A percentile compares a stretch with the other conserved stretches of the same genome.
Conservation (phyloP, 2,329 filamentous ascomycete genomes). For the Apiospora phragmitis region DNA sequence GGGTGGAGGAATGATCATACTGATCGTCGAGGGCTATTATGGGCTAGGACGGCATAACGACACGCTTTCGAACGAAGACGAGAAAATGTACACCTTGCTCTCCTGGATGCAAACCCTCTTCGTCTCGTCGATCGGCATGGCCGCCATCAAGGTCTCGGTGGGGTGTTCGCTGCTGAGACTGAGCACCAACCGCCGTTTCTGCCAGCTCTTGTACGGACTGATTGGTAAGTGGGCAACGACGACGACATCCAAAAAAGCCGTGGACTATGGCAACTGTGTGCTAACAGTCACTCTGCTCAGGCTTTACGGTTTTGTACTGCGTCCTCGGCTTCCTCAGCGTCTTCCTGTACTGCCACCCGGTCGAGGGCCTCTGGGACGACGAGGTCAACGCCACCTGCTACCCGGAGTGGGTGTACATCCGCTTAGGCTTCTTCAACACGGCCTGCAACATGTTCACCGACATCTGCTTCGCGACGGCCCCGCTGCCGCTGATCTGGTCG, state of each 20-base stretch:
- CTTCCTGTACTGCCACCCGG: neutral
- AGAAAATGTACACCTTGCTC: neutral
- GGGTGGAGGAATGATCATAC: neutral
- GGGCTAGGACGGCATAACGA: neutral
- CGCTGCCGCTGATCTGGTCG: slow-evolving; percentile 42
- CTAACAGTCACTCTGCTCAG: neutral
- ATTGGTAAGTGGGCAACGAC: no score
- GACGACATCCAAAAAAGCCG: no score
- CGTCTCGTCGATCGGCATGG: neutral
- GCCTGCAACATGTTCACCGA: slow-evolving; percentile 41
- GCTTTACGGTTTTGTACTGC: neutral
- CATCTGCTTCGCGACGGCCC: slow-evolving; percentile 41
- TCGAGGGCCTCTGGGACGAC: neutral
- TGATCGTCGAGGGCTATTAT: neutral
- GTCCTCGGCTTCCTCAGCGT: neutral
- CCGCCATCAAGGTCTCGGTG: slow-evolving; percentile 1
- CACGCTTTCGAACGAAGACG: neutral
- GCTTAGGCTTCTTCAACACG: neutral
- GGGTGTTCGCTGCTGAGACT: neutral
- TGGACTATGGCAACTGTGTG: neutral
- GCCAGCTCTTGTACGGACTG: neutral
- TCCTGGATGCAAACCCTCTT: neutral
- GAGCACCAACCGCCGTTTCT: neutral
- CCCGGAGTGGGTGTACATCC: neutral
- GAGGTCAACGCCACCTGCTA: neutral